Base-by-base conservation (phyloP, 2,329 filamentous ascomycete genomes). In the Fusarium floridanum region DNA sequence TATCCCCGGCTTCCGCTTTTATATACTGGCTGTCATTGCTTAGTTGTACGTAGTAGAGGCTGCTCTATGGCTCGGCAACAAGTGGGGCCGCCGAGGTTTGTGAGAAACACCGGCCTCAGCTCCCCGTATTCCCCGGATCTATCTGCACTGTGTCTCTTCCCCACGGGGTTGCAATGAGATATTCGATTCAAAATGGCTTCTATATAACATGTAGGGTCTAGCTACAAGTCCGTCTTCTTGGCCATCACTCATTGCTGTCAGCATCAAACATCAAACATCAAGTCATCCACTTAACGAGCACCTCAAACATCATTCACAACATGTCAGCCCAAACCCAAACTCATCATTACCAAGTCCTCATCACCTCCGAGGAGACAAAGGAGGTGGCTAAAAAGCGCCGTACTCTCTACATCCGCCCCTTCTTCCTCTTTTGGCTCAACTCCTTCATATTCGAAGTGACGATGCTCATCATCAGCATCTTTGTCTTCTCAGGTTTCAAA, bases 391-490 rank as follows among this genome's bases (percentile, higher is more conserved):
- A 61, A n/a, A 71, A 71, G 57, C 65, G 68, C 2, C 68, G 68
- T 4, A n/a, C n/a, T 5, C 11, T 71, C 6, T 71, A 71, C 16
- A 10, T 71, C 16, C 39, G 68, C 2, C 68, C 65, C 11, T 71
- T 71, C 50, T 43, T 71, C 17, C 61, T 71, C 22, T 71, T 71
- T 20, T 71, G 65, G 65, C 56, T 71, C 20, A 68, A 27, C 61
- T 68, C 65, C 2, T 65, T 71, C 39, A 68, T 71, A 20, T 68
- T 71, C 22, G 68, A 71, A 29, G 56, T 65, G 11, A 59, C 41
- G 2, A 65, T 68, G 45, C 32, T 71, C 9, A 36, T 71, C 4
- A 36, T 65, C 16, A 68, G 65, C 37, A 71, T 71, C 6, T 10
- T 61, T 5, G 16, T 65, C 61, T 68, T 71, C 34, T 71, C 55